Base-by-base conservation (phyloP, 805 yeast species). In the Hyphopichia homilentoma region DNA sequence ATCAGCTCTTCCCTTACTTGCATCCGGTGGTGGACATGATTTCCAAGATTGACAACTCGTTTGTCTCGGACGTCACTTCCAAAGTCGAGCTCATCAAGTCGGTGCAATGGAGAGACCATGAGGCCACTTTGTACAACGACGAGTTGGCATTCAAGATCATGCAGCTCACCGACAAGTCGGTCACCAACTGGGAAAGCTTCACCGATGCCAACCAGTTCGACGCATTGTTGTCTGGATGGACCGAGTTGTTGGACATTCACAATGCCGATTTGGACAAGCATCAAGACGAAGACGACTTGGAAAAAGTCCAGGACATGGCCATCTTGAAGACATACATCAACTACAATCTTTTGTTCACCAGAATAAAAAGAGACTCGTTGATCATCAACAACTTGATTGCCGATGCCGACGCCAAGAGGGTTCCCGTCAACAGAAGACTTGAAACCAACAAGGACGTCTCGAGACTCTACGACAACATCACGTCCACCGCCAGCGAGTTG, bases 291-390 rank as follows among this genome's bases (percentile, higher is more conserved):
- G 73, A 69, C 29, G 81, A 73, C 34, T 74, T 69, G 27, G 78
- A 75, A 30, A 75, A 70, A 33, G 75, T 74, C 29, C 87, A 86
- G 54, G 77, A 81, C 43, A 73, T 81, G 39, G 85, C 88, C 48
- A 79, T 90, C 41, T 58, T 88, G 26, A 62, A 77, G 35, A 84
- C 96, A 0, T 90, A 73, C 56, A 75, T 88, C 47, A 78, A 76
- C 46, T 90, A 83, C 61, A 74, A 78, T 45, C 62, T 75, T 40
- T 59, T 83, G 28, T 63, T 83, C 36, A 71, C 82, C 21, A 76
- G 85, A 40, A 72, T 87, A 30, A 75, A 78, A 52, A 79, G 97
- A 60, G 96, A 87, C 47, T 55, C 68, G 38, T 47, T 70, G 15
- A 57, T 82, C 25, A 62, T 76, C 27, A 56, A 52, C 9, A 57